Evolutionary conservation across 495 filamentous ascomycete species (phyloP).

Genomic region (Lasiosphaeriaceae sp.): DNA sequence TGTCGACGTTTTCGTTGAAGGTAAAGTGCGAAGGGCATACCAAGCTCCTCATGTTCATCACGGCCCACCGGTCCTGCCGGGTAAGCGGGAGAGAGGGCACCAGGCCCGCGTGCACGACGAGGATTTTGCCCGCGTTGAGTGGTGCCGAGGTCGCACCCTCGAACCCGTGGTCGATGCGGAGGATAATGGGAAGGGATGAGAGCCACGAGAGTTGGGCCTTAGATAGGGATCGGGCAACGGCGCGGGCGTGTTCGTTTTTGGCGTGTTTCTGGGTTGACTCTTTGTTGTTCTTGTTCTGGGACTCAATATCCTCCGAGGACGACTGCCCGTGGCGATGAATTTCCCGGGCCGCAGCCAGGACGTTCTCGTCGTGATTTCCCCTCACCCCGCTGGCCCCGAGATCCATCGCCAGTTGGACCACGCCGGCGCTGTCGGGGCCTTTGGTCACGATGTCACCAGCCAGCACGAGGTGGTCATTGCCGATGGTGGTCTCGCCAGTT

Average conservation of each 20-base stretch:
- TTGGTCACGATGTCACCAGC: conserved; percentile 84
- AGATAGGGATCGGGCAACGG: conserved; percentile 33
- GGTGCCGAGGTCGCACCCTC: conserved; percentile 25
- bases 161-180: conserved; percentile 60
- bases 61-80: conserved; percentile 70
- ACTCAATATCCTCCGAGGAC: conserved; percentile 6
- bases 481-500: neutral
- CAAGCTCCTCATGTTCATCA: conserved; percentile 91
- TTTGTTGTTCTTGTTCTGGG: conserved; percentile 13
- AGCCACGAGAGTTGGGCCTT: conserved; percentile 65
- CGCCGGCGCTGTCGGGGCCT: conserved; percentile 77
- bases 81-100: conserved; percentile 68
- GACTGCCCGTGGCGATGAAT: conserved; percentile 30
- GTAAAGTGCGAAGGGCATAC: conserved; percentile 14
- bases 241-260: conserved; percentile 25
- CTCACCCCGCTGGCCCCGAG: conserved; percentile 74
- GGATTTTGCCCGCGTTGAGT: conserved; percentile 52
- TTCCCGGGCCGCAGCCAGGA: conserved; percentile 28
- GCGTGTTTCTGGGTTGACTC: neutral
- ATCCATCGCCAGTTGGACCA: conserved; percentile 67
- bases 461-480: conserved; percentile 73
- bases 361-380: conserved; percentile 89
- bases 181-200: conserved; percentile 65
- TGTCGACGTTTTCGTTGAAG: conserved; percentile 5
- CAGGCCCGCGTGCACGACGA: conserved; percentile 82